Base-by-base conservation (phyloP, 2,329 filamentous ascomycete species). In the Akanthomyces dipterigenus region DNA sequence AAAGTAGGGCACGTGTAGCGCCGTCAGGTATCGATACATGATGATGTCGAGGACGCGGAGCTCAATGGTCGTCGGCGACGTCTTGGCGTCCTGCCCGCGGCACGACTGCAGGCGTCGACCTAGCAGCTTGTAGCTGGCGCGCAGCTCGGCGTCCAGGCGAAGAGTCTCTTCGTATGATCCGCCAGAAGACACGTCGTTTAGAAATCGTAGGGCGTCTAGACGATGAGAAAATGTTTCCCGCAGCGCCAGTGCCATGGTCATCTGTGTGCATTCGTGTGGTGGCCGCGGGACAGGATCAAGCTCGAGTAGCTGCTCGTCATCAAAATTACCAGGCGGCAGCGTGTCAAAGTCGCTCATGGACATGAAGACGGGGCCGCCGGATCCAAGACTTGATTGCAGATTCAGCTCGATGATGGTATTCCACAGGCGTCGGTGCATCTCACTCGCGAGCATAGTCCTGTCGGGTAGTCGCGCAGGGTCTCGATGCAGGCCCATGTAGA, bases 1-100 rank as follows among this genome's bases (percentile, higher is more conserved):
- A 28, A 80, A 77, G 66, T 78, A 85, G 0, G 81, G 81, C 2
- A 81, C 73, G 66, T 89, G 85, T 0, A 88, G 74, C 0, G 79
- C 73, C 6, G 82, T 73, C 3, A 87, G 69, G 65, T 83, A 85
- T 9, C 82, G 80, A 28, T 80, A 77, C 63, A 85, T 75, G 24
- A 83, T 69, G 46, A 83, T 74, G 31, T 85, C 79, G 6, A 83
- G 67, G 0, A 80, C 65, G 3, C 77, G 75, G 5, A 76, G 67
- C n/a, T 78, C 75, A 58, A 82, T 81, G 0, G 65, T 62, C 0
- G 73, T 69, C 0, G 70, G 72, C 0, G 69, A 65, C 3, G 42
- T 48, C 16, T 67, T 65, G 6, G 55, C 60, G 5, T 26, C 55
- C 1, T 64, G 55, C 40, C 5, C 49, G 58, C 38, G 68, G 48